phyloP scores from a whole-genome alignment of 176 grass and related monocot genomes.

The Eragrostis nindensis region DNA sequence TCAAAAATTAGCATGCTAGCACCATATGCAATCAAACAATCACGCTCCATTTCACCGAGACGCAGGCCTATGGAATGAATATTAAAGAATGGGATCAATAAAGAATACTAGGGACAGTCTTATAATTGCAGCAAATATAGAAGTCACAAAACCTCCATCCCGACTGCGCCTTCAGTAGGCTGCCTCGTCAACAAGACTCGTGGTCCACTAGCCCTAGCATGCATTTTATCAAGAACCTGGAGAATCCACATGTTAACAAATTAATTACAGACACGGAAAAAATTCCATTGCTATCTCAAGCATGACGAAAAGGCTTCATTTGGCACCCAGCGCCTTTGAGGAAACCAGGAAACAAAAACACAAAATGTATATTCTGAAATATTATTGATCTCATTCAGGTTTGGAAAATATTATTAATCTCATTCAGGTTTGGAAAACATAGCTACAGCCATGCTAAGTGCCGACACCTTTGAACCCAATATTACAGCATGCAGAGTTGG shows the following conservation, averaged over 20 bases:
- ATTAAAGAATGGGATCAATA: neutral
- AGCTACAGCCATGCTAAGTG: too few relatives aligned
- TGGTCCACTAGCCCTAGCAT: constrained; percentile 87
- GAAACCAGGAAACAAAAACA: too few relatives aligned
- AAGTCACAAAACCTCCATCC: constrained; percentile 69
- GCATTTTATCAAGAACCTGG: constrained; percentile 98
- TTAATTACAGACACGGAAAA: neutral
- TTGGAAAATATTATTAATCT: too few relatives aligned
- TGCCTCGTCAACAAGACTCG: constrained; percentile 84
- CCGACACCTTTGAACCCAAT: too few relatives aligned
- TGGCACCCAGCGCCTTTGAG: too few relatives aligned
- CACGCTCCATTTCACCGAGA: constrained; percentile 98
- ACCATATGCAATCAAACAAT: constrained; percentile 95
- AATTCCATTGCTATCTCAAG: constrained; percentile 2
- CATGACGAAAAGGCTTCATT: neutral
- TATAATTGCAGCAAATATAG: constrained; percentile 27
- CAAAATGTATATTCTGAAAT: too few relatives aligned
- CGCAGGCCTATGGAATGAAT: constrained; percentile 62
- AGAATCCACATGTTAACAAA: neutral
- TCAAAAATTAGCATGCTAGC: constrained; percentile 98
- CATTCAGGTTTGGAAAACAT: too few relatives aligned
- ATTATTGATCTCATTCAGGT: too few relatives aligned
- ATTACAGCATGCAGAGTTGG: too few relatives aligned
- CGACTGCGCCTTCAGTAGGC: constrained; percentile 93
- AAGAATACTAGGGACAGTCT: constrained; percentile 15